Percentiles rank a stretch among this genome's conserved stretches.
phyloP scores from a whole-genome alignment of 129 eudicot genomes.

The Heracleum sosnowskyi region DNA sequence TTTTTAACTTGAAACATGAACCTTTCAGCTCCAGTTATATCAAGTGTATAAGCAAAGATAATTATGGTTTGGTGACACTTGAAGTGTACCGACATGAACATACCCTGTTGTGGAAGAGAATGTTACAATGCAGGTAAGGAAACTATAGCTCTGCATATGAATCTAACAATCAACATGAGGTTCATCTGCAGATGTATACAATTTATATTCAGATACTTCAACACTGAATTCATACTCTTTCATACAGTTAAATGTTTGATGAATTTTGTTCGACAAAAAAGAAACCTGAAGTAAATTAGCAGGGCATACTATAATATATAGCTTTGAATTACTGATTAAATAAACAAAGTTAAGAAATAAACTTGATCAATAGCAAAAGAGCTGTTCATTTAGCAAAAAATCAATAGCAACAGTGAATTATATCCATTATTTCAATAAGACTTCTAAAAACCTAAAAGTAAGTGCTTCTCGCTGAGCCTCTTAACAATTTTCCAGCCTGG shows the following conservation, averaged over 20 bases:
- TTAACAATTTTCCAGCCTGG: neutral
- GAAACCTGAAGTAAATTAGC: too few species aligned
- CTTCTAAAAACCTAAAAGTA: neutral
- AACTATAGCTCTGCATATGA: slow-evolving; percentile 2
- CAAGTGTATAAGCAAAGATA: slow-evolving; percentile 81
- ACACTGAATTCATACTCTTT: neutral
- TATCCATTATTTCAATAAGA: neutral
- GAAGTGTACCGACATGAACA: slow-evolving; percentile 80
- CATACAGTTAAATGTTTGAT: neutral
- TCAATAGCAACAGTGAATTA: too few species aligned
- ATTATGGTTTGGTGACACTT: slow-evolving; percentile 79
- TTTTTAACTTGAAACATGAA: slow-evolving; percentile 74
- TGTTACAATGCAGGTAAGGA: neutral
- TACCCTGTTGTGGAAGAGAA: slow-evolving; percentile 36
- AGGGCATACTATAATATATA: too few species aligned
- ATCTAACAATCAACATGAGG: neutral
- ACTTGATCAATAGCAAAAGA: too few species aligned
- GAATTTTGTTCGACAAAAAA: neutral
- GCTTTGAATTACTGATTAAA: too few species aligned
- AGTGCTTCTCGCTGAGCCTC: too few species aligned
- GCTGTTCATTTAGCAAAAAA: too few species aligned
- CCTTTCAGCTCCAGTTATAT: slow-evolving; percentile 49
- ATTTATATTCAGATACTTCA: neutral
- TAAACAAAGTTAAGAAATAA: too few species aligned
- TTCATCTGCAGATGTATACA: neutral